Base-by-base conservation (phyloP, 495 filamentous ascomycete species). In the Neurospora sp. region DNA sequence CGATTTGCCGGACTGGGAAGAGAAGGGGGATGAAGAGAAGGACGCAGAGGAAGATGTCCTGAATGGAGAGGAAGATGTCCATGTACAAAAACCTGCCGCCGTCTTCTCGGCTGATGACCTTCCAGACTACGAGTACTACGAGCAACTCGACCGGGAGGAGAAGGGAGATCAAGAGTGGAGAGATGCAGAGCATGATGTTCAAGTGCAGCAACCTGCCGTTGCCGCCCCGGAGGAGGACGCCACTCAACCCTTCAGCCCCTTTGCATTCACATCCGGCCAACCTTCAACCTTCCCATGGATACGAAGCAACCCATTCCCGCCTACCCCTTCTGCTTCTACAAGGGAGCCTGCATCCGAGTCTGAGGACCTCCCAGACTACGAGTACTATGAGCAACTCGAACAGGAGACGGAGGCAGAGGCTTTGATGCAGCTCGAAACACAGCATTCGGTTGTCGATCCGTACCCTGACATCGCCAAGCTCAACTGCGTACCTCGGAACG, bases 401-500 rank as follows among this genome's bases (percentile, higher is more conserved):
- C 12, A 35, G 0, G 54, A 62, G 14, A 62, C 12, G 0, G 27
- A 3, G 6, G 27, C 54, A 27, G 54, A 62, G 7, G 5, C 46
- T 5, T 0, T 23, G 0, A 35, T 35, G 2, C 23, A 16, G 54
- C 23, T 31, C 0, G 54, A 35, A 0, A 4, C 23, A 31, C 23
- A 62, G 5, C 12, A 14, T 8, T 35, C 23, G 0, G 23, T 3
- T 1, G 23, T 0, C 12, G 1, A 62, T 1, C 54, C 6, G 0
- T 18, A 14, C 46, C n/a, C 10, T 27, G 12, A 2, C 12, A 62
- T 62, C 12, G 23, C 54, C 12, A 2, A 2, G 0, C 23, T 62
- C 27, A 35, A 62, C 49, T 5, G 9, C n/a, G 10, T 2, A 20
- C n/a, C n/a, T 44, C 39, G 1, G 11, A 12, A 0, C 39, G 11